phyloP scores from a whole-genome alignment of 2,329 filamentous ascomycete genomes.

The Cyphellophora europaea region DNA sequence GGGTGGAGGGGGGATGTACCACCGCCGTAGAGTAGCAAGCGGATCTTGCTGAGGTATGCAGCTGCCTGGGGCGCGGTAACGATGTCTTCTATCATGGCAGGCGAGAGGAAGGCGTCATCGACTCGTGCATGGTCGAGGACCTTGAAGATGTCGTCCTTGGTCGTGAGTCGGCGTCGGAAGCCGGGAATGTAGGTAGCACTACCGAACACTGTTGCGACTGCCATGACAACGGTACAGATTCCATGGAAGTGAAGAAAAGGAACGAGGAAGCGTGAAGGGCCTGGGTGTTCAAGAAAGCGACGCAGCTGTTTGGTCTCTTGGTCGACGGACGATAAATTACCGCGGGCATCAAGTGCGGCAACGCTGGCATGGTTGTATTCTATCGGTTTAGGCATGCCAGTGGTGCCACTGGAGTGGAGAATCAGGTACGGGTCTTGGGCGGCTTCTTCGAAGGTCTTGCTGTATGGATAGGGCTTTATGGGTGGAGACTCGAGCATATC shows the following conservation, averaged over 20 bases:
- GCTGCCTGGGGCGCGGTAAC: constrained; percentile 72
- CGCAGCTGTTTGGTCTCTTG: not conserved
- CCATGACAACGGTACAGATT: not conserved
- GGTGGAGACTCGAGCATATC: constrained; percentile 18
- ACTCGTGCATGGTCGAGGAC: not conserved
- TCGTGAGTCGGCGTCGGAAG: not conserved
- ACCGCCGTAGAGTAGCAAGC: not conserved
- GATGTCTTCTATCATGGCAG: constrained; percentile 79
- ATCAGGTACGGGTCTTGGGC: constrained; percentile 23
- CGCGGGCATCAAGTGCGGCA: constrained; percentile 3
- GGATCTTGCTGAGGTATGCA: constrained; percentile 22
- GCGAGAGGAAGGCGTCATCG: constrained; percentile 53
- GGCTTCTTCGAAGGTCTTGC: constrained; percentile 23
- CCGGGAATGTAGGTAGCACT: constrained; percentile 1
- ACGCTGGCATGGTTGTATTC: constrained; percentile 14
- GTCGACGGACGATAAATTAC: not conserved
- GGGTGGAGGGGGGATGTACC: no score
- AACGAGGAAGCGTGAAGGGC: not conserved
- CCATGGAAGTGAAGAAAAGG: not conserved
- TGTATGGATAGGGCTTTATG: constrained; percentile 9
- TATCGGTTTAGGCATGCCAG: constrained; percentile 28
- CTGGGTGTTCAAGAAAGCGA: not conserved
- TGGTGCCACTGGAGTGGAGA: constrained; percentile 29
- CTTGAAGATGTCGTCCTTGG: not conserved
- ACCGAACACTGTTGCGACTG: not conserved